These are phyloP conservation scores for Lachnellula cervina DNA, from an alignment of 2,329 filamentous ascomycete species.

Conservation along the genomic window DNA sequence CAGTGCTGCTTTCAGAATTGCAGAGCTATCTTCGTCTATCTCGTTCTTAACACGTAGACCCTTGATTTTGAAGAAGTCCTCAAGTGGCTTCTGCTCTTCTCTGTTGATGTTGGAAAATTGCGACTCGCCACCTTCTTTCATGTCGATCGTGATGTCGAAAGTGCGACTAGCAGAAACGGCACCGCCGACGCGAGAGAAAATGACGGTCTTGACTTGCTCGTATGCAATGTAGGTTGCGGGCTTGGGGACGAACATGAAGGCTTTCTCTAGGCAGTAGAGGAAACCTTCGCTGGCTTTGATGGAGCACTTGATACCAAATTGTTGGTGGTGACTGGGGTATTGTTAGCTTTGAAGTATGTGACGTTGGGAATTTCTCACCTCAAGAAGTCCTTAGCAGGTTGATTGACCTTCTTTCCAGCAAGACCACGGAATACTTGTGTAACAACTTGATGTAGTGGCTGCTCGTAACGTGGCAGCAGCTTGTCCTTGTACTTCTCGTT, in stretches of 20 bases:
- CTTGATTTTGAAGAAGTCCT: slow-evolving; percentile 96
- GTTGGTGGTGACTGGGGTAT: slow-evolving; percentile 68
- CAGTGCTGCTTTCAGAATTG: slow-evolving; percentile 76
- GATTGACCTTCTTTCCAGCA: slow-evolving; percentile 90
- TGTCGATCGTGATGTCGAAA: slow-evolving; percentile 90
- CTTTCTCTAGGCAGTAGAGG: slow-evolving; percentile 94
- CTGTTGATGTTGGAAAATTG: slow-evolving; percentile 99
- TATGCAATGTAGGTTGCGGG: slow-evolving; percentile 95
- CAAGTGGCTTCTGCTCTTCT: slow-evolving; percentile 94
- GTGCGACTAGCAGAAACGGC: slow-evolving; percentile 91
- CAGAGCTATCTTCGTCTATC: slow-evolving; percentile 76
- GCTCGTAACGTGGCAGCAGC: slow-evolving; percentile 83
- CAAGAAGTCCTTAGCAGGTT: slow-evolving; percentile 88
- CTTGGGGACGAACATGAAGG: slow-evolving; percentile 98
- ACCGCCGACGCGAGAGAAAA: slow-evolving; percentile 91
- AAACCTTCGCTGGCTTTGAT: slow-evolving; percentile 99
- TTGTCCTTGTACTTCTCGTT: slow-evolving; percentile 86
- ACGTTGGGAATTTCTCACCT: slow-evolving; percentile 45
- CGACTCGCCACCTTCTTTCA: slow-evolving; percentile 84
- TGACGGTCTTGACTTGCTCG: slow-evolving; percentile 86
- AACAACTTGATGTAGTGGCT: slow-evolving; percentile 87
- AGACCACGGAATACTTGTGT: slow-evolving; percentile 93
- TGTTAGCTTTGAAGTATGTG: slow-evolving; percentile 25
- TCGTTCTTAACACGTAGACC: slow-evolving; percentile 96
- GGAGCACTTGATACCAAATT: slow-evolving; percentile 97